Percentiles rank a stretch among this genome's conserved stretches.
Conservation (phyloP, 1,284 basidiomycete species). For the Spongiforma sp. region DNA sequence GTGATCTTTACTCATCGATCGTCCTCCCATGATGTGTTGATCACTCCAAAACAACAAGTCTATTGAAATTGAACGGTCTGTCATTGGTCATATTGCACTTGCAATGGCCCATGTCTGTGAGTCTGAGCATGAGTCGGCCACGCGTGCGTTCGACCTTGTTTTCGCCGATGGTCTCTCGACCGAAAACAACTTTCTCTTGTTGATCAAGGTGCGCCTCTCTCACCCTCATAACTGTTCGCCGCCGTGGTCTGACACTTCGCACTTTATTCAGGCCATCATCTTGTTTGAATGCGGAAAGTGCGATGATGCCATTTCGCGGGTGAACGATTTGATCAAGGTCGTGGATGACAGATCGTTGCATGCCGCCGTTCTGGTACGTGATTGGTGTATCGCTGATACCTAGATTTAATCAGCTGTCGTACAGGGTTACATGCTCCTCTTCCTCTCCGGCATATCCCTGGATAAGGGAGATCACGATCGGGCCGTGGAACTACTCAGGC, state of each 20-base stretch:
- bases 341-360: neutral
- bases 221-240: neutral
- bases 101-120: neutral
- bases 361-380: conserved; percentile 2
- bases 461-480: neutral
- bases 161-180: conserved; percentile 1
- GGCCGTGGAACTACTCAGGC: neutral
- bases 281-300: conserved; percentile 11
- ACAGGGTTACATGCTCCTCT: conserved; percentile 4
- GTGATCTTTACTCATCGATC: neutral
- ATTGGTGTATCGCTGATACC: neutral
- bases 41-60: conserved; percentile 1
- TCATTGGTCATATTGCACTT: conserved; percentile 4
- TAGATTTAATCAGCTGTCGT: neutral
- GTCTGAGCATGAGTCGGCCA: neutral
- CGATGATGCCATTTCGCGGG: conserved; percentile 4
- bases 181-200: conserved; percentile 2
- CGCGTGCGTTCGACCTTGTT: conserved; percentile 1
- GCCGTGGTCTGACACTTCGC: neutral
- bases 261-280: conserved; percentile 9
- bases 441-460: neutral
- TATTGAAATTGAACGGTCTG: neutral
- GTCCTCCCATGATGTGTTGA: neutral
- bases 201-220: conserved; percentile 7
- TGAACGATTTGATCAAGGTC: conserved; percentile 4